These are phyloP conservation scores for Apium graveolens DNA, from an alignment of 129 eudicot species.

Conservation along the genomic window DNA sequence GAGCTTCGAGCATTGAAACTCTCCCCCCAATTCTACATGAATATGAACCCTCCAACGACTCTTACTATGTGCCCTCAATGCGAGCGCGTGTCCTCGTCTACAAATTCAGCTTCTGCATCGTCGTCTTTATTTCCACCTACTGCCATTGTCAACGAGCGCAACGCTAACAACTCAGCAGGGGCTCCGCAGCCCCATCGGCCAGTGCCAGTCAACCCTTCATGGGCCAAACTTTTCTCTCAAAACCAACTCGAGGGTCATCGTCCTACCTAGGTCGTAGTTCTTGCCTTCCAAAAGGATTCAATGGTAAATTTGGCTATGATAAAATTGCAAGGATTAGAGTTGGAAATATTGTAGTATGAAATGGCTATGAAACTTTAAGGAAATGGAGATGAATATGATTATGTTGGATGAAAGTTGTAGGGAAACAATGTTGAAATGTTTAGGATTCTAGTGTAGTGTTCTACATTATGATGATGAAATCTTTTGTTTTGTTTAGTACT, in stretches of 20 bases:
- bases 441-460: conserved; percentile 2
- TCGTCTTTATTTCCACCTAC: background rate
- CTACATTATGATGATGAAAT: background rate
- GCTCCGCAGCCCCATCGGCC: background rate
- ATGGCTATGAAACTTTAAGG: background rate
- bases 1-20: conserved; percentile 17
- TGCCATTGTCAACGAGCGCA: background rate
- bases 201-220: background rate
- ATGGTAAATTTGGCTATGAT: background rate
- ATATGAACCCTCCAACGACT: conserved; percentile 12
- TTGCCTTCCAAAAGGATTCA: background rate
- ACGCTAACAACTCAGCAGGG: background rate
- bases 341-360: background rate
- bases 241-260: conserved; percentile 1
- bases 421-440: conserved; percentile 11
- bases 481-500: background rate
- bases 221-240: conserved; percentile 3
- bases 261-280: background rate
- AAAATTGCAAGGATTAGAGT: background rate
- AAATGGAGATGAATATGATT: background rate
- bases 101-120: conserved; percentile 4
- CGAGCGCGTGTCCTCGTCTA: conserved; percentile 16
- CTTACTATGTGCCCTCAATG: conserved; percentile 21
- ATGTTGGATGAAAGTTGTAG: conserved; percentile 3
- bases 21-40: conserved; percentile 8